Evolutionary conservation across 768 basidiomycete species (phyloP).

Genomic region (Lentinula edodes): DNA sequence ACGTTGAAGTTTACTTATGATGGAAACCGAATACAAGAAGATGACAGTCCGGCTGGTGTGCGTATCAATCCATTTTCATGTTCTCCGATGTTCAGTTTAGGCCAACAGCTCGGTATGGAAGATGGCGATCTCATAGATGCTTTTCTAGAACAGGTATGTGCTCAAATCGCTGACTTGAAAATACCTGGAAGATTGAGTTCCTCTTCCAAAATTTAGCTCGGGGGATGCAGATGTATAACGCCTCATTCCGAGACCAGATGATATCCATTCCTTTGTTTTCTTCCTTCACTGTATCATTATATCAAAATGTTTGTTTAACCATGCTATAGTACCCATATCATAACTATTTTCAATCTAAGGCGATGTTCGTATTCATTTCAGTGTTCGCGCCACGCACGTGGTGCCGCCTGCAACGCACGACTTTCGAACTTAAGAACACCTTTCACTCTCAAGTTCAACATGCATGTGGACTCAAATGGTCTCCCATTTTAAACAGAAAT

Average conservation of each 20-base stretch:
- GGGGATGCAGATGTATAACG: not conserved
- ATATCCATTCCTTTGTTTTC: not conserved
- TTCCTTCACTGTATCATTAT: not conserved
- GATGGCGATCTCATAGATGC: conserved; percentile 63
- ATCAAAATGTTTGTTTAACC: not conserved
- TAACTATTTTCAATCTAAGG: not conserved
- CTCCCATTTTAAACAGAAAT: not conserved
- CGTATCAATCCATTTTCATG: conserved; percentile 12
- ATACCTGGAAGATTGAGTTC: not conserved
- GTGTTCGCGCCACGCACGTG: not conserved
- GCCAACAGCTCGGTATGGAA: conserved; percentile 48
- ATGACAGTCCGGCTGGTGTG: conserved; percentile 53
- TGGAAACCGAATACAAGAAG: conserved; percentile 39
- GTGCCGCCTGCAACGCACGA: not conserved
- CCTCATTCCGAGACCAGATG: not conserved
- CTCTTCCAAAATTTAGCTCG: not conserved
- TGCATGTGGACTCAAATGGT: not conserved
- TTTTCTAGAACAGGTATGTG: conserved; percentile 38
- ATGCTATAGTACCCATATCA: not conserved
- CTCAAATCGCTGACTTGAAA: not conserved
- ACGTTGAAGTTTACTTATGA: conserved; percentile 61
- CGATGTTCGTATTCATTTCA: not conserved
- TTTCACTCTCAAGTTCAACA: not conserved
- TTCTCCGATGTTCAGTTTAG: not conserved
- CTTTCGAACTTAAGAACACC: not conserved